Base-by-base conservation (phyloP, 768 basidiomycete genomes). In the Serendipita vermifera region DNA sequence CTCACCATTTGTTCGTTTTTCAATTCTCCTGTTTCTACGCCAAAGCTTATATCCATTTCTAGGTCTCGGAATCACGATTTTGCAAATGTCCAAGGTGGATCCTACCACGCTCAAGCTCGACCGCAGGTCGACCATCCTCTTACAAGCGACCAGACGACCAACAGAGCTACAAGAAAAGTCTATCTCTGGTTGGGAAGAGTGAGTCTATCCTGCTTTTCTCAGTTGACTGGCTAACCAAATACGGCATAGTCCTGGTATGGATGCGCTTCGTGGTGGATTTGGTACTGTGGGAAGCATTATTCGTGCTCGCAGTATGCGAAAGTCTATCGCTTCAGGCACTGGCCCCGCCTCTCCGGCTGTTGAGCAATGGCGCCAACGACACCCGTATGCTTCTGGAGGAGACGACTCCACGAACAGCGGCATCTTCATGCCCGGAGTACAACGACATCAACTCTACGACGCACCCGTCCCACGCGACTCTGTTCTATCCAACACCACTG, bases 21-120 rank as follows among this genome's bases (percentile, higher is more conserved):
- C 41, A 14, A 14, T 20, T 48, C 14, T 17, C 9, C 15, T 0
- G 20, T 14, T 24, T 22, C 13, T 11, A 22, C 55, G 40, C 29
- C 27, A 13, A 38, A 5, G 13, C 51, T n/a, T n/a, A 5, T 46
- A 6, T 29, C 54, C 43, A 22, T 62, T 64, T 43, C 65, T 64
- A 58, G 70, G 71, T 64, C 71, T 89, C 20, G 94, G 94, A 17
- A 97, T 98, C 67, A 87, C 86, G 29, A 82, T 99, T 60, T 81
- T 99, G 5, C 96, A 99, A 70, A 85, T 94, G 79, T 89, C 85
- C 67, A 89, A 89, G 71, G 80, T 98, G 61, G 94, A 99, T 65
- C 94, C 96, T 7, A 75, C 73, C 17, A 70, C 81, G 55, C 76
- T 97, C 64, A 66, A 80, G 46, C 84, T 99, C 63, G 96, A 98